Conservation (phyloP, 139 green algal genomes). For the Picochlorum costavermella region DNA sequence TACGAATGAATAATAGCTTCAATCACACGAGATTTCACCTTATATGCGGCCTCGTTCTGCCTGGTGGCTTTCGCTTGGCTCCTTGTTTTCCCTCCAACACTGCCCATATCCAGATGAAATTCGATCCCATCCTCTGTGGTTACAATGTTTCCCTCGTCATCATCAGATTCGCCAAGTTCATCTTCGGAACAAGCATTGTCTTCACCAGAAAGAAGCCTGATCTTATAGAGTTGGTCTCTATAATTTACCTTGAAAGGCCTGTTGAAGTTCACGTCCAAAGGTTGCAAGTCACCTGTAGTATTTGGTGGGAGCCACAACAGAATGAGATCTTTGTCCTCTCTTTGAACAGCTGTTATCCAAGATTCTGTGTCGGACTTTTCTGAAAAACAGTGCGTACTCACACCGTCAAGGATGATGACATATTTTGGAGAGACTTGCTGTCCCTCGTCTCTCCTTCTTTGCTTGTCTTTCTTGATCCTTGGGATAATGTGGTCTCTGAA, state of each 20-base stretch:
- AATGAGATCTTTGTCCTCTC: neutral
- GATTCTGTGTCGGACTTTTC: neutral
- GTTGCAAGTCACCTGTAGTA: neutral
- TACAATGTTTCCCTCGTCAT: neutral
- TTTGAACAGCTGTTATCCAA: neutral
- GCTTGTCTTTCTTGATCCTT: slow-evolving; percentile 2
- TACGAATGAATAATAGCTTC: neutral
- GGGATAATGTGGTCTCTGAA: neutral
- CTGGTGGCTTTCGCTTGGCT: neutral
- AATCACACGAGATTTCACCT: neutral
- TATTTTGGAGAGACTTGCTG: neutral
- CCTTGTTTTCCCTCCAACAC: neutral
- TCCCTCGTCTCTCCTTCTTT: neutral
- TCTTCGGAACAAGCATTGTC: neutral
- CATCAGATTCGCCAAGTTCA: neutral
- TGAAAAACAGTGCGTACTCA: neutral
- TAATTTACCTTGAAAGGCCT: slow-evolving; percentile 1
- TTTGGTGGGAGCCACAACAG: neutral
- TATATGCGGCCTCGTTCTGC: neutral
- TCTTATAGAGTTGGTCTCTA: neutral
- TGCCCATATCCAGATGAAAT: neutral
- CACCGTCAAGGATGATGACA: neutral
- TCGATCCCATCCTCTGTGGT: neutral
- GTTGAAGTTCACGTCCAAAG: slow-evolving; percentile 4
- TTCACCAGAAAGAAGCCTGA: neutral